Evolutionary conservation across 176 grass and related monocot genomes (phyloP), one percentile per base, ranked within the genome.

Genomic region (Carex kokanica): DNA sequence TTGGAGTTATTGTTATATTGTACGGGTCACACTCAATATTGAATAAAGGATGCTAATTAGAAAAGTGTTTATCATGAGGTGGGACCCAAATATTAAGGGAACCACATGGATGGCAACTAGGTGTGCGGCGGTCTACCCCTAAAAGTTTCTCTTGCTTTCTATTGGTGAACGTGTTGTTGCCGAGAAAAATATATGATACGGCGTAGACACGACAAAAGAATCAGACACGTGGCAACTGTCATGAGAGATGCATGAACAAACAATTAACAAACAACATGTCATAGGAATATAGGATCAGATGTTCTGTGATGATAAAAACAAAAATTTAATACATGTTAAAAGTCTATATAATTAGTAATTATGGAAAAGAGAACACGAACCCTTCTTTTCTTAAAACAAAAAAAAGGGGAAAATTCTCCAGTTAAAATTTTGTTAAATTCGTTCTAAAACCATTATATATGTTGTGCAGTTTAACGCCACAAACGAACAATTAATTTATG

Each of bases 51-150:
- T 40, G 61, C 25, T 61, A 41, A 62, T 62, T 80, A 40, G 14
- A 80, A 8, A 40, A 62, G 0, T 61, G 16, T 36, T 80, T 60
- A 82, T 54, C 10, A 14, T 82, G 21, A 82, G 9, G 78, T 60
- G 78, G 31, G 78, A 6, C 32, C 61, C 12, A 67, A 53, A 27
- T 10, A 65, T 82, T 62, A 68, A 67, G 63, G 54, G 40, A 32
- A 18, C 61, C 80, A 82, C 80, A 82, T 82, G 80, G 41, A 65
- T 45, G 58, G 29, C 58, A 6, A 64, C 66, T 82, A 82, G 80
- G 61, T 32, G 60, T 43, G 80, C 60, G 80, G 80, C 80, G 59
- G 31, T 81, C 17, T 7, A 78, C 13, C 73, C 25, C 73, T 49
- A 49, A 10, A 49, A 18, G 51, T 81, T 81, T 63, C 3, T 49